phyloP scores from a whole-genome alignment of 345 rosid species.

The Euphorbia peplus region DNA sequence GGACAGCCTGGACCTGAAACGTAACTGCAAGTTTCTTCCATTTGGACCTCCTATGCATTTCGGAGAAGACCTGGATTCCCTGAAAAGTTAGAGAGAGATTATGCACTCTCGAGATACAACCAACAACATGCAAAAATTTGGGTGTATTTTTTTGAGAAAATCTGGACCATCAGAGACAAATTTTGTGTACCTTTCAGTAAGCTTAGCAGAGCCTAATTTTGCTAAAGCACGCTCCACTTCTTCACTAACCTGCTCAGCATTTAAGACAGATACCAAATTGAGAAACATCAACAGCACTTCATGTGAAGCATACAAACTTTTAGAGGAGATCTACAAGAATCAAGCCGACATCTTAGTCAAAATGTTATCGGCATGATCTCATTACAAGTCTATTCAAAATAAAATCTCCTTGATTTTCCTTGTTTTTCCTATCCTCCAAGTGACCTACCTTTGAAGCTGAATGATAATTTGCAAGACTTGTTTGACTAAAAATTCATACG shows the following conservation, averaged over 20 bases:
- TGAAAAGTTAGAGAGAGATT: neutral
- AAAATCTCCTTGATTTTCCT: no score
- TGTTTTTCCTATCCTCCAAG: no score
- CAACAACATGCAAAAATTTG: neutral
- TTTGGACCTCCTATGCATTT: slow-evolving; percentile 26
- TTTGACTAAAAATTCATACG: no score
- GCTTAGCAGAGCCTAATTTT: slow-evolving; percentile 27
- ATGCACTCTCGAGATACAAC: neutral
- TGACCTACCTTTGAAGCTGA: no score
- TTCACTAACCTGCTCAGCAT: slow-evolving; percentile 29
- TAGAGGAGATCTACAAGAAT: neutral
- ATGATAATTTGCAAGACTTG: no score
- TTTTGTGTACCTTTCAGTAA: slow-evolving; percentile 20
- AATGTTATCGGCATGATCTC: no score
- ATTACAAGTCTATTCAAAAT: no score
- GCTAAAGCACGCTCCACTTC: slow-evolving; percentile 40
- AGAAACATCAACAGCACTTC: neutral
- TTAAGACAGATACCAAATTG: neutral
- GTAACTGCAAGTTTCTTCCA: slow-evolving; percentile 38
- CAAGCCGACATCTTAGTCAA: no score
- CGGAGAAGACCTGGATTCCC: slow-evolving; percentile 27
- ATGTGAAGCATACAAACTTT: neutral
- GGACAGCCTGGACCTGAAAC: slow-evolving; percentile 29
- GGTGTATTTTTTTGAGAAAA: neutral
- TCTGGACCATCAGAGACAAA: neutral